A percentile compares a stretch with the other conserved stretches of the same genome.
phyloP scores from a whole-genome alignment of 306 rosid species.

The Fragaria ananassa region DNA sequence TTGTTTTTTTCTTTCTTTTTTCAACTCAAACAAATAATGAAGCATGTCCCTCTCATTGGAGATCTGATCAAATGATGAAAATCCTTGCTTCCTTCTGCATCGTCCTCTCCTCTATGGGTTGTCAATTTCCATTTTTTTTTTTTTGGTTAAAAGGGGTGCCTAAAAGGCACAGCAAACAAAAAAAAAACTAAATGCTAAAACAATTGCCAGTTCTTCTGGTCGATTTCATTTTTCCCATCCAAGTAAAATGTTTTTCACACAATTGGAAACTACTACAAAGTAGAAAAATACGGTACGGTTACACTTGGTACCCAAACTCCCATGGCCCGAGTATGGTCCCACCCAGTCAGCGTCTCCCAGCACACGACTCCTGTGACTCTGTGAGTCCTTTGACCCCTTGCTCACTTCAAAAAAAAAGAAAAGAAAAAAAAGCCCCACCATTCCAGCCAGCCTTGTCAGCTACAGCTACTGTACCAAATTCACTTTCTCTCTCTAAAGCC shows the following conservation, averaged over 20 bases:
- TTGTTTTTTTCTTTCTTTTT: too few relatives aligned
- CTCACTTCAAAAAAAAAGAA: not conserved
- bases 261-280: not conserved
- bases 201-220: too few relatives aligned
- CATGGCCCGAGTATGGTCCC: not conserved
- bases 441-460: constrained; percentile 18
- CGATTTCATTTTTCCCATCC: not conserved
- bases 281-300: not conserved
- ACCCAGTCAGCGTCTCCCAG: not conserved
- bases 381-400: not conserved
- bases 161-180: too few relatives aligned
- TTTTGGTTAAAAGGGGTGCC: not conserved
- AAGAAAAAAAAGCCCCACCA: constrained; percentile 27
- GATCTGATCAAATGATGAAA: too few relatives aligned
- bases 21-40: too few relatives aligned
- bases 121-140: not conserved
- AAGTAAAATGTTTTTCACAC: not conserved
- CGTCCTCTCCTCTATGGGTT: not conserved
- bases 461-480: constrained; percentile 15
- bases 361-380: constrained; percentile 33
- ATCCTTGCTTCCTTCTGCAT: too few relatives aligned
- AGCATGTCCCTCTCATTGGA: too few relatives aligned
- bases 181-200: too few relatives aligned
- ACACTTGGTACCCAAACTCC: not conserved
- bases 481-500: constrained; percentile 15